These are phyloP conservation scores for Neurospora intermedia DNA, from an alignment of 495 filamentous ascomycete genomes.

Conservation along the genomic window DNA sequence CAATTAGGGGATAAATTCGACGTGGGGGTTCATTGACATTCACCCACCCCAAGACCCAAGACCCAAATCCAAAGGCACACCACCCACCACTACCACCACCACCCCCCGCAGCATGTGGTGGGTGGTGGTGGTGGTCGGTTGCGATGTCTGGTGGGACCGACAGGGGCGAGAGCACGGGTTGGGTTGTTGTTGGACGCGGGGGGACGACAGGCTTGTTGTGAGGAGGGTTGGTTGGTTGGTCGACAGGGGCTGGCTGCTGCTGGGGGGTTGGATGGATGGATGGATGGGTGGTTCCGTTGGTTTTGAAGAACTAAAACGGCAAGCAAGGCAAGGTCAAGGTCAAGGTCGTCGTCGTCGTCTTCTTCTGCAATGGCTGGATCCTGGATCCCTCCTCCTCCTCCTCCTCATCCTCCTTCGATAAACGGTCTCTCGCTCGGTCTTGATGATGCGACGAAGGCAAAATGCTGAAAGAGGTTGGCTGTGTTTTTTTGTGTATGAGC, in stretches of 20 bases:
- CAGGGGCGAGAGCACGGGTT: background rate
- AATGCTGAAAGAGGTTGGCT: background rate
- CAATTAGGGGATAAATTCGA: background rate
- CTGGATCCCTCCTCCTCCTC: background rate
- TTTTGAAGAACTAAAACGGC: background rate
- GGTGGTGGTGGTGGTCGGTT: background rate
- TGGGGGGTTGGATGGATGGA: background rate
- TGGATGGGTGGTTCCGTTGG: background rate
- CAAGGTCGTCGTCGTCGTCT: background rate
- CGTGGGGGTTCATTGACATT: background rate
- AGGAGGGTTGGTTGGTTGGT: background rate
- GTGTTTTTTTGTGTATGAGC: background rate
- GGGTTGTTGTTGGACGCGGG: background rate
- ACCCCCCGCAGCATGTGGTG: background rate
- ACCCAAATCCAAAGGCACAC: background rate
- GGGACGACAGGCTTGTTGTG: background rate
- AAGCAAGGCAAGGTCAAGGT: background rate
- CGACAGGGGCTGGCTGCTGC: background rate
- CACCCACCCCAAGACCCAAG: too few relatives aligned
- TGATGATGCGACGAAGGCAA: background rate
- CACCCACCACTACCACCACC: background rate
- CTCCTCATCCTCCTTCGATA: too few relatives aligned
- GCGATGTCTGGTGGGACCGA: background rate
- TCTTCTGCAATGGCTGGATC: too few relatives aligned
- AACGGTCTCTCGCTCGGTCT: background rate